Conservation (phyloP, 805 yeast genomes). For the Torulaspora maleeae region DNA sequence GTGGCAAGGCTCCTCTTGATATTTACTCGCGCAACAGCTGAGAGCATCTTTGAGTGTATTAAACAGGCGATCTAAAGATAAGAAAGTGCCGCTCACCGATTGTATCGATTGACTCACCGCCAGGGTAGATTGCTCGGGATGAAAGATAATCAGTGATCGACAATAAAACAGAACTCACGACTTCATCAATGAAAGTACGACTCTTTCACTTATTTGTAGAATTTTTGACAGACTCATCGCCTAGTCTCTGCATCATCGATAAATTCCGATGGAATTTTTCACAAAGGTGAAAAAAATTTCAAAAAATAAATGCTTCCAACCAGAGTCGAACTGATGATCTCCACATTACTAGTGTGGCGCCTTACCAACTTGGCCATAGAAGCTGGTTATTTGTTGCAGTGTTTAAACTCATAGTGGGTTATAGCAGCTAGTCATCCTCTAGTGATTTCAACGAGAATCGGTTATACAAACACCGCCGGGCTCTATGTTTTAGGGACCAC, state of each 20-base stretch:
- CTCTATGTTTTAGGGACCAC: too few relatives aligned
- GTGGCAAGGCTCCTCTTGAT: constrained; percentile 26
- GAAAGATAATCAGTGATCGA: background rate
- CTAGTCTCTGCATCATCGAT: background rate
- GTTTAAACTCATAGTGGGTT: too few relatives aligned
- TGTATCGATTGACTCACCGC: background rate
- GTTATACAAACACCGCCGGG: too few relatives aligned
- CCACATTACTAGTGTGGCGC: constrained; percentile 87
- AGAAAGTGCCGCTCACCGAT: background rate
- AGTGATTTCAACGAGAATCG: too few relatives aligned
- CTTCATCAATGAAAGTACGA: background rate
- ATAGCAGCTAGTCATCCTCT: too few relatives aligned
- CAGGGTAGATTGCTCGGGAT: background rate
- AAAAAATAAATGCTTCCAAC: constrained; percentile 47
- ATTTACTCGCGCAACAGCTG: constrained; percentile 19
- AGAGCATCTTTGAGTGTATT: constrained; percentile 19
- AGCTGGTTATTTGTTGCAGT: constrained; percentile 28
- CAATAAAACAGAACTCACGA: too few relatives aligned
- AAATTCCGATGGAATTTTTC: constrained; percentile 14
- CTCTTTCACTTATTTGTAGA: background rate
- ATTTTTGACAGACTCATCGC: background rate
- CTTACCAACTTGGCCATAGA: constrained; percentile 71
- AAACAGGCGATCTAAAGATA: background rate
- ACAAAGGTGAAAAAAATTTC: background rate
- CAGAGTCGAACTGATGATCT: constrained; percentile 77